Percentiles rank a stretch among this genome's conserved stretches.
Evolutionary conservation across 179 eudicot species (phyloP).

Genomic region (Camellia oleifera): DNA sequence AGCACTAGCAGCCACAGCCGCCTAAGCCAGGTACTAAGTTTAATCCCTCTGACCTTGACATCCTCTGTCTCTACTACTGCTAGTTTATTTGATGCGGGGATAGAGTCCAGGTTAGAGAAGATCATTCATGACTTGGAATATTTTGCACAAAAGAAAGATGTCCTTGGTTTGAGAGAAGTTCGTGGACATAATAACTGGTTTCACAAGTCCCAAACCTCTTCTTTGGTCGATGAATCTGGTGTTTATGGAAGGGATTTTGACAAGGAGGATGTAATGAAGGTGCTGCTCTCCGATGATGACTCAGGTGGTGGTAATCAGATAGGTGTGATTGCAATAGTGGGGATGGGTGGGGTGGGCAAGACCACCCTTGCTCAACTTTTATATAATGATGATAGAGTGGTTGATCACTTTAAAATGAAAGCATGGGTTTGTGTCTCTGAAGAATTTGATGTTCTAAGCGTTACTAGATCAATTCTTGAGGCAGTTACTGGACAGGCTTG

Average conservation of each 20-base stretch:
- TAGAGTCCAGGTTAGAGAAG: background rate
- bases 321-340: slow-evolving; percentile 8
- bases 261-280: background rate
- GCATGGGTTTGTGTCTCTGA: slow-evolving; percentile 21
- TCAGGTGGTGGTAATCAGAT: background rate
- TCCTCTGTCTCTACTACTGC: background rate
- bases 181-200: too few relatives aligned
- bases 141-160: background rate
- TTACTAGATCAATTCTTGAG: slow-evolving; percentile 10
- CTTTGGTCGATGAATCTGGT: slow-evolving; percentile 11
- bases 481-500: background rate
- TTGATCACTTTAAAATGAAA: background rate
- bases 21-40: background rate
- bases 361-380: slow-evolving; percentile 18
- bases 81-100: background rate
- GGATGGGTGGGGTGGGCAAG: slow-evolving; percentile 21
- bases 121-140: background rate
- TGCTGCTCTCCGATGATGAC: background rate
- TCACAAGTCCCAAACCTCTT: background rate
- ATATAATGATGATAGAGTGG: slow-evolving; percentile 2
- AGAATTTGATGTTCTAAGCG: slow-evolving; percentile 2
- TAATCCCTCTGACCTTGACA: background rate
- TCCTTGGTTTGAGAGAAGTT: background rate
- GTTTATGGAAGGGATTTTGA: slow-evolving; percentile 27
- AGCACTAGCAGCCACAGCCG: too few relatives aligned